Evolutionary conservation across 208 protist genomes (phyloP).

Genomic region (Crithidia mellificae): DNA sequence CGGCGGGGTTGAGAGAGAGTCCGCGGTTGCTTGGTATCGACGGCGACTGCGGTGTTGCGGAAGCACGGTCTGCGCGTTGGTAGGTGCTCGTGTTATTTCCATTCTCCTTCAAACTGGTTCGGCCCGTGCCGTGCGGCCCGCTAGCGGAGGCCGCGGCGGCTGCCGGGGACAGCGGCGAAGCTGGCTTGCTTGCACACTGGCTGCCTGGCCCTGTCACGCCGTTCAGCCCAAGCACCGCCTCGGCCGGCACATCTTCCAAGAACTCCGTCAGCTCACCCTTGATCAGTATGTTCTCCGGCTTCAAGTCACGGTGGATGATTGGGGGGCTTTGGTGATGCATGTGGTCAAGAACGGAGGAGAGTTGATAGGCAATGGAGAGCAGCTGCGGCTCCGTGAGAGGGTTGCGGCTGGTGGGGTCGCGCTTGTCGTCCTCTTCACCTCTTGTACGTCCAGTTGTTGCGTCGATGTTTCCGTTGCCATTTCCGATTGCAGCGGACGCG

Average conservation of each 20-base stretch:
- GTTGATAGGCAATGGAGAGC: constrained; percentile 80
- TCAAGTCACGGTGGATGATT: constrained; percentile 98
- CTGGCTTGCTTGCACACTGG: neutral
- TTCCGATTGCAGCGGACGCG: neutral
- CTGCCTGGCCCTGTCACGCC: neutral
- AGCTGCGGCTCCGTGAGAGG: constrained; percentile 73
- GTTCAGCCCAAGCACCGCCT: neutral
- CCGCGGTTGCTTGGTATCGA: constrained; percentile 3
- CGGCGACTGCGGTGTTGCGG: constrained; percentile 2
- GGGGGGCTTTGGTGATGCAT: constrained; percentile 89
- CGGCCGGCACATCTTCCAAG: constrained; percentile 16
- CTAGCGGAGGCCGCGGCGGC: neutral
- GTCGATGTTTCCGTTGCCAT: neutral
- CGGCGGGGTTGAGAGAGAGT: too few relatives aligned
- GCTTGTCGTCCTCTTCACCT: neutral
- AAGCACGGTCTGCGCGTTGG: neutral
- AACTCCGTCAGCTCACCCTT: constrained; percentile 39
- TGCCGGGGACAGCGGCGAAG: neutral
- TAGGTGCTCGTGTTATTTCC: neutral
- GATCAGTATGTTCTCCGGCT: constrained; percentile 94
- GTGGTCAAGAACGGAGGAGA: constrained; percentile 66
- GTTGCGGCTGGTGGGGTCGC: constrained; percentile 34
- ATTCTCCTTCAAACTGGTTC: too few relatives aligned
- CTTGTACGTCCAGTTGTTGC: neutral
- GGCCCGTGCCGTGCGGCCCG: too few relatives aligned